phyloP scores from a whole-genome alignment of 2,329 filamentous ascomycete genomes.

The Neonectria punicea region DNA sequence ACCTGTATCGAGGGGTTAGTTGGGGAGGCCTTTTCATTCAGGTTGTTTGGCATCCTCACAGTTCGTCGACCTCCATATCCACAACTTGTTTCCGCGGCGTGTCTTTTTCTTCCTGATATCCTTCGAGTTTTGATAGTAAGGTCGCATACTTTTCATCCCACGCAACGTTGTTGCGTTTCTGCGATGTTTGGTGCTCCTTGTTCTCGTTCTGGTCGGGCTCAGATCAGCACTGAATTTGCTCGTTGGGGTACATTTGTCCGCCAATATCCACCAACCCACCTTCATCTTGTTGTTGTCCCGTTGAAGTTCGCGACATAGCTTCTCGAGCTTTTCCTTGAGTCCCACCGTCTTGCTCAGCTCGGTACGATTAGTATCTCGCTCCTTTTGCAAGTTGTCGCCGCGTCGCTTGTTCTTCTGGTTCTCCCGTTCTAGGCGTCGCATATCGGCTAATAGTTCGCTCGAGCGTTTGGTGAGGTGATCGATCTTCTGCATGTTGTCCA shows the following conservation, averaged over 20 bases:
- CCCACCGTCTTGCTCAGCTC: slow-evolving; percentile 91
- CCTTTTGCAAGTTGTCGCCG: slow-evolving; percentile 93
- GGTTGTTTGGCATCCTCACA: slow-evolving; percentile 65
- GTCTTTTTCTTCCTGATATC: slow-evolving; percentile 88
- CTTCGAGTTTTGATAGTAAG: slow-evolving; percentile 85
- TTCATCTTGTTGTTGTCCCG: slow-evolving; percentile 99
- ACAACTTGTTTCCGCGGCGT: slow-evolving; percentile 82
- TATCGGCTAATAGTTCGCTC: slow-evolving; percentile 89
- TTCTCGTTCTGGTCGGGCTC: slow-evolving; percentile 78
- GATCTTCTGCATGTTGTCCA: slow-evolving; percentile 91
- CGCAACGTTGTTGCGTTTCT: slow-evolving; percentile 82
- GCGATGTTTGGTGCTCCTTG: slow-evolving; percentile 86
- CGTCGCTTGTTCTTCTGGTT: slow-evolving; percentile 96
- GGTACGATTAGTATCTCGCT: slow-evolving; percentile 88
- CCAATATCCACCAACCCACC: slow-evolving; percentile 61
- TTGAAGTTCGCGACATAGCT: slow-evolving; percentile 91
- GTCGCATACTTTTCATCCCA: slow-evolving; percentile 87
- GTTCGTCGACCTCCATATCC: slow-evolving; percentile 88
- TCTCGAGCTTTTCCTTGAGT: slow-evolving; percentile 96
- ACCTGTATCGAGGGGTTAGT: slow-evolving; percentile 60
- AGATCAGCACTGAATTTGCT: slow-evolving; percentile 37
- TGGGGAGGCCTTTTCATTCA: not conserved
- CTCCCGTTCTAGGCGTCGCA: slow-evolving; percentile 95
- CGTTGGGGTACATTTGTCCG: not conserved
- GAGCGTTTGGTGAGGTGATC: slow-evolving; percentile 92